phyloP scores from a whole-genome alignment of 2,329 filamentous ascomycete genomes.

The Calonectria multiphialidica region DNA sequence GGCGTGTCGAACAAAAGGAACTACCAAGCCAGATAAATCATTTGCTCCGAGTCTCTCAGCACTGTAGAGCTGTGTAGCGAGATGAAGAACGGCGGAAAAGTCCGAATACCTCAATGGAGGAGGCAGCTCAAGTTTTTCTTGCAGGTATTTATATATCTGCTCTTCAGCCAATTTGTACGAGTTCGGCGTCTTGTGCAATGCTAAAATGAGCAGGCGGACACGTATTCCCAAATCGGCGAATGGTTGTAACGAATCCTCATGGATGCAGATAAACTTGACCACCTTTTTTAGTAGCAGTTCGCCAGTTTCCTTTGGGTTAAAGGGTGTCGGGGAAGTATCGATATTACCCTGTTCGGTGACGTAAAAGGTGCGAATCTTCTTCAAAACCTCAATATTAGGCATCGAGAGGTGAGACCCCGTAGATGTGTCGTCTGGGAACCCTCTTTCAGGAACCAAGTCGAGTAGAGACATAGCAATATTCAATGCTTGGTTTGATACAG shows the following conservation, averaged over 20 bases:
- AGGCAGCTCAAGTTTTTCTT: slow-evolving; percentile 56
- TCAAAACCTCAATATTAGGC: slow-evolving; percentile 65
- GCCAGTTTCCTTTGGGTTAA: slow-evolving; percentile 66
- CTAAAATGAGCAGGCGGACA: slow-evolving; percentile 69
- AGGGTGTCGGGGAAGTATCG: slow-evolving; percentile 71
- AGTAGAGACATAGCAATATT: slow-evolving; percentile 68
- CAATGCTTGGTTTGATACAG: slow-evolving; percentile 51
- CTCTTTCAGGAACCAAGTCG: slow-evolving; percentile 73
- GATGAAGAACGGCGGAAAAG: slow-evolving; percentile 70
- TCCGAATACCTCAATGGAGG: slow-evolving; percentile 61
- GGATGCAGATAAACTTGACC: slow-evolving; percentile 61
- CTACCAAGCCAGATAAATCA: slow-evolving; percentile 73
- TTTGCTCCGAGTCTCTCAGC: slow-evolving; percentile 62
- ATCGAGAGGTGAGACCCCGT: slow-evolving; percentile 22
- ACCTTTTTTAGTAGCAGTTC: slow-evolving; percentile 74
- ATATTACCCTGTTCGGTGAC: slow-evolving; percentile 77
- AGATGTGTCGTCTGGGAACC: slow-evolving; percentile 59
- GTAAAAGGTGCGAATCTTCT: slow-evolving; percentile 75
- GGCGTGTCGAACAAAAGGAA: slow-evolving; percentile 76
- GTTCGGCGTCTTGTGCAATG: slow-evolving; percentile 65
- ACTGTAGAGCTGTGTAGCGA: slow-evolving; percentile 68
- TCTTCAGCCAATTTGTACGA: slow-evolving; percentile 58
- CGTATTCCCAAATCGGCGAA: slow-evolving; percentile 66
- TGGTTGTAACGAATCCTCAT: slow-evolving; percentile 55
- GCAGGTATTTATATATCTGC: slow-evolving; percentile 63